Evolutionary conservation across 441 rosid species (phyloP).

Genomic region (Eutrema salsugineum): DNA sequence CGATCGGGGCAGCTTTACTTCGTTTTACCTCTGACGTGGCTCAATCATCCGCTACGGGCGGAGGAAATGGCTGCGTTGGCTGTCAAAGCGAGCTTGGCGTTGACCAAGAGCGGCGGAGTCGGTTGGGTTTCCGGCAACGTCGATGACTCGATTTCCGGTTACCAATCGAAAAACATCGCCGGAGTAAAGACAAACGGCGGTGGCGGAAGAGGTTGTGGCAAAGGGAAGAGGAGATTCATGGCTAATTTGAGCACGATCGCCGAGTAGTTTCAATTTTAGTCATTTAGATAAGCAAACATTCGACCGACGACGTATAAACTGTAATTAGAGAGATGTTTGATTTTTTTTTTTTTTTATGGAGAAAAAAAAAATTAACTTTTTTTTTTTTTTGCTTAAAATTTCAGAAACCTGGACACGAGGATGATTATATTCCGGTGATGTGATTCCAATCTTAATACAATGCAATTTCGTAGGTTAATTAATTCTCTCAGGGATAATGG

Average conservation of each 20-base stretch:
- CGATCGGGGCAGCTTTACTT: conserved; percentile 75
- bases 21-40: conserved; percentile 55
- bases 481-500: neutral
- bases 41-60: conserved; percentile 51
- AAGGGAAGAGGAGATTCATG: conserved; percentile 39
- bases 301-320: conserved; percentile 5
- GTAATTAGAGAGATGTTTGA: conserved; percentile 23
- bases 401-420: conserved; percentile 14
- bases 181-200: conserved; percentile 9
- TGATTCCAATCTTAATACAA: conserved; percentile 12
- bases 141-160: conserved; percentile 22
- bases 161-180: conserved; percentile 17
- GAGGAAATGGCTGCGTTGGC: conserved; percentile 92
- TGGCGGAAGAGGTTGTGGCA: conserved; percentile 24
- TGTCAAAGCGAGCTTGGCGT: conserved; percentile 79
- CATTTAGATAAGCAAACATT: neutral
- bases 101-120: conserved; percentile 45
- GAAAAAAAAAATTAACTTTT: neutral
- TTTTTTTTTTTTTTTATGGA: neutral
- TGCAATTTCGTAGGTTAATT: neutral
- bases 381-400: neutral
- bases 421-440: neutral
- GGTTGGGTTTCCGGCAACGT: neutral
- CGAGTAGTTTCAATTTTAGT: conserved; percentile 41
- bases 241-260: conserved; percentile 58